phyloP scores from a whole-genome alignment of 192 early-diverging fungal species.

The Dimargaris xerosporica region DNA sequence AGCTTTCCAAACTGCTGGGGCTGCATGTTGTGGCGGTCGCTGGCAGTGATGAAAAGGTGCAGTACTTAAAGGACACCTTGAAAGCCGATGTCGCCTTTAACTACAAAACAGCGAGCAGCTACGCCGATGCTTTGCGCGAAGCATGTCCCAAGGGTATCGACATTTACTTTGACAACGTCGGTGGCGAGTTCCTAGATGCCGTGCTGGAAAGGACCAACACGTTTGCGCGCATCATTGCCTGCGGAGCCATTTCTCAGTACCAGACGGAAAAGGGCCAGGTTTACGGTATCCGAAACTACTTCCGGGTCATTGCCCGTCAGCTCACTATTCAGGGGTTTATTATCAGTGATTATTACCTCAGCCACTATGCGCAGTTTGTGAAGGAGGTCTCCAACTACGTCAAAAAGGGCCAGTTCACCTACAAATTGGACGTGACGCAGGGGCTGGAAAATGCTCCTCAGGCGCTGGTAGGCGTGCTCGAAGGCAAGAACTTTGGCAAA shows the following conservation, averaged over 20 bases:
- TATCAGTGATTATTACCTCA: constrained; percentile 28
- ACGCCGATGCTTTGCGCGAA: constrained; percentile 36
- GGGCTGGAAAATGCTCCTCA: constrained; percentile 49
- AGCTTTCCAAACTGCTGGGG: constrained; percentile 61
- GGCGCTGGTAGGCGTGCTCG: constrained; percentile 42
- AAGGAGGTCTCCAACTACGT: constrained; percentile 37
- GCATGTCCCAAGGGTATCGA: constrained; percentile 68
- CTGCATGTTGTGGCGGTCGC: constrained; percentile 68
- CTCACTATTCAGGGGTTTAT: constrained; percentile 50
- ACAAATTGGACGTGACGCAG: constrained; percentile 35
- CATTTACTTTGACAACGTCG: constrained; percentile 79
- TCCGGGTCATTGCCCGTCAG: constrained; percentile 34
- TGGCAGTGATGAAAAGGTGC: constrained; percentile 71
- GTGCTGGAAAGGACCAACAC: constrained; percentile 45
- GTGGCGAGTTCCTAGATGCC: constrained; percentile 63
- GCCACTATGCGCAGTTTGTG: constrained; percentile 33
- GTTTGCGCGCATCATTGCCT: constrained; percentile 49
- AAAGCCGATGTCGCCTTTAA: constrained; percentile 83
- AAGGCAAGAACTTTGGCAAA: constrained; percentile 59
- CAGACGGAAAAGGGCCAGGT: constrained; percentile 29
- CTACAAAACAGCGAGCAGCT: constrained; percentile 63
- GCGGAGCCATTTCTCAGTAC: constrained; percentile 63
- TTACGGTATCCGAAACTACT: constrained; percentile 45
- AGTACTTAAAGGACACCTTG: constrained; percentile 39
- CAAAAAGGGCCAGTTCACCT: constrained; percentile 41